Evolutionary conservation across 2,329 filamentous ascomycete species (phyloP), one percentile per base, ranked within the genome.

Genomic region (Coniosporium tulheliwenetii): DNA sequence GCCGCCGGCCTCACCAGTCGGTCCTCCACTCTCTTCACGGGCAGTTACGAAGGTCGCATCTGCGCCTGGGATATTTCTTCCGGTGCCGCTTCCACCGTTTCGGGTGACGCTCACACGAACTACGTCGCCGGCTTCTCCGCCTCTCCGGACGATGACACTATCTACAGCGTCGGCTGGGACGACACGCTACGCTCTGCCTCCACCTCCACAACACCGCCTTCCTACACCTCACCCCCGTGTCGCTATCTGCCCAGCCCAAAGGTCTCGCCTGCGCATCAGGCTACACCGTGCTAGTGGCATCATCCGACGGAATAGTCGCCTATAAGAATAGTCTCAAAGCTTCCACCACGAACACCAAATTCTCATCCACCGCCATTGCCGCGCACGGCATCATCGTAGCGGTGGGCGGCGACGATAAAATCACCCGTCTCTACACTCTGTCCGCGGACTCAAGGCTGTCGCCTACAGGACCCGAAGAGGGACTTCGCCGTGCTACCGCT

Each of bases 81-180:
- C 3, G 89, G 87, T 1, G 58, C 68, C 36, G 85, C 80, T 15
- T 70, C 77, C 29, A 71, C 73, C 10, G 72, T 93, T 9, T 83
- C 91, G 46, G 89, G 91, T 26, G 77, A 85, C 48, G 68, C 75
- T 3, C 91, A 95, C 60, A 81, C 81, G 7, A 93, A 89, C 58
- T 87, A 93, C 58, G 77, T 96, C 39, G 76, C 79, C 3, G 82
- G 83, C 39, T 79, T 98, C 47, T 67, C 79, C 2, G 65, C 75
- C 1, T 66, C 66, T 7, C 56, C 67, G 2, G 56, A 57, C 3
- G 58, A 59, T 43, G 57, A 58, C 30, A 55, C 77, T 48, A 75
- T 85, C n/a, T 87, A 84, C 63, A 89, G 80, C 52, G 82, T 89
- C 40, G 87, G 80, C 47, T 98, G 89, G 91, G 91, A 98, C 55